Evolutionary conservation across 1,284 basidiomycete species (phyloP).

Genomic region (Puccinia sorghi): DNA sequence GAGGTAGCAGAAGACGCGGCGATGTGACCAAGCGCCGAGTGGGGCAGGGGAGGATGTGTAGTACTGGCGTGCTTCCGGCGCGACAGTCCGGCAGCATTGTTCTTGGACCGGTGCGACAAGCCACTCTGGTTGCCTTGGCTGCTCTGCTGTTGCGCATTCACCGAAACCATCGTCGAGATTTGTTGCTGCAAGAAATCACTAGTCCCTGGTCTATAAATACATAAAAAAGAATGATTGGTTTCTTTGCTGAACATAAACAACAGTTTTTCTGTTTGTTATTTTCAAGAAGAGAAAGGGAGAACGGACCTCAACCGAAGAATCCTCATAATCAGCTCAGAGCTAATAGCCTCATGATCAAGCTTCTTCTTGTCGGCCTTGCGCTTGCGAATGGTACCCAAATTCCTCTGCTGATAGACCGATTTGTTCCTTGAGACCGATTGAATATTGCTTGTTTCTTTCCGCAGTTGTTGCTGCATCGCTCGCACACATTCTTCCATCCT

Average conservation of each 20-base stretch:
- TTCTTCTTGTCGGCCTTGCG: constrained; percentile 83
- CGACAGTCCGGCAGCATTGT: background rate
- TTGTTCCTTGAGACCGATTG: constrained; percentile 70
- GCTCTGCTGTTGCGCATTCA: constrained; percentile 41
- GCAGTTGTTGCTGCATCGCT: constrained; percentile 80
- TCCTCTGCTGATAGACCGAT: constrained; percentile 80
- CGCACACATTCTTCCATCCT: constrained; percentile 79
- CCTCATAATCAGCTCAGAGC: constrained; percentile 83
- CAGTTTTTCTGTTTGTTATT: background rate
- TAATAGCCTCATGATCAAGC: constrained; percentile 67
- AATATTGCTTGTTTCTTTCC: constrained; percentile 72
- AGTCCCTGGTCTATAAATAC: constrained; percentile 67
- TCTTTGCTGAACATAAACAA: background rate
- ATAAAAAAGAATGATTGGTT: background rate
- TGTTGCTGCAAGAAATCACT: constrained; percentile 87
- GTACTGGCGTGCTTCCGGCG: background rate
- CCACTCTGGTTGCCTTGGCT: background rate
- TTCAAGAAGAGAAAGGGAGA: background rate
- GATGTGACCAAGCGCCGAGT: background rate
- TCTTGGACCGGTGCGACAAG: background rate
- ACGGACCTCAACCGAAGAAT: constrained; percentile 89
- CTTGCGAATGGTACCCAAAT: constrained; percentile 92
- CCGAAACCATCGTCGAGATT: constrained; percentile 54
- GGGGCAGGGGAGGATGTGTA: background rate
- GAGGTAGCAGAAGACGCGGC: background rate